A percentile compares a stretch with the other conserved stretches of the same genome.
phyloP scores from a whole-genome alignment of 2,329 filamentous ascomycete species.

The Cladophialophora yegresii region DNA sequence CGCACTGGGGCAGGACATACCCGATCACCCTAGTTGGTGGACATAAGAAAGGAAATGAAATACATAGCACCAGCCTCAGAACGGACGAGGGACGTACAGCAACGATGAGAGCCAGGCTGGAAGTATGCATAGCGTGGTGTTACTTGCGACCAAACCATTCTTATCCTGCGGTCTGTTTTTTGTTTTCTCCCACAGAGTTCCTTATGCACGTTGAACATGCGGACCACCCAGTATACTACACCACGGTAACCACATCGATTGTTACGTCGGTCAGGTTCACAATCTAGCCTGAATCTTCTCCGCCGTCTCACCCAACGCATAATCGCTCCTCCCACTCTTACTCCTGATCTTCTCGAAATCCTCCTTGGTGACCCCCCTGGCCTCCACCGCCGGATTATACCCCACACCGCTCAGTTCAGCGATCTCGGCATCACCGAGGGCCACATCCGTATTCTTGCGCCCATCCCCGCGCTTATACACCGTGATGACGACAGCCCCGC shows the following conservation, averaged over 20 bases:
- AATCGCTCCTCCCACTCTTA: conserved; percentile 68
- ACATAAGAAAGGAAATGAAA: background rate
- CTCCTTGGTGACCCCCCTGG: conserved; percentile 77
- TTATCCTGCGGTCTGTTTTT: too few species aligned
- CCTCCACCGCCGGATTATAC: conserved; percentile 89
- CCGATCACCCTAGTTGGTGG: background rate
- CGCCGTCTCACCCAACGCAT: conserved; percentile 75
- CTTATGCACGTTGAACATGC: too few species aligned
- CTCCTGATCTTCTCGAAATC: conserved; percentile 71
- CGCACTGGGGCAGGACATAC: background rate
- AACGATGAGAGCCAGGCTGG: background rate
- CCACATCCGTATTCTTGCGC: conserved; percentile 54
- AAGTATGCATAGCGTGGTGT: background rate
- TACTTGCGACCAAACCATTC: background rate
- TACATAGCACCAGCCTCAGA: background rate
- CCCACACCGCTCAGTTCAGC: conserved; percentile 69
- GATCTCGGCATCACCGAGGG: conserved; percentile 64
- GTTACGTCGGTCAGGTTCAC: conserved; percentile 26
- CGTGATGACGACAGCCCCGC: conserved; percentile 85
- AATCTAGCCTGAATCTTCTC: conserved; percentile 72
- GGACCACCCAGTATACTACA: too few species aligned
- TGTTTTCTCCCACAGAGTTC: too few species aligned
- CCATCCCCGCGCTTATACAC: conserved; percentile 87
- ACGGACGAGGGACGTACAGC: background rate
- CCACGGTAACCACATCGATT: background rate